These are phyloP conservation scores for Aegle marmelos DNA, from an alignment of 345 rosid genomes.

Conservation along the genomic window DNA sequence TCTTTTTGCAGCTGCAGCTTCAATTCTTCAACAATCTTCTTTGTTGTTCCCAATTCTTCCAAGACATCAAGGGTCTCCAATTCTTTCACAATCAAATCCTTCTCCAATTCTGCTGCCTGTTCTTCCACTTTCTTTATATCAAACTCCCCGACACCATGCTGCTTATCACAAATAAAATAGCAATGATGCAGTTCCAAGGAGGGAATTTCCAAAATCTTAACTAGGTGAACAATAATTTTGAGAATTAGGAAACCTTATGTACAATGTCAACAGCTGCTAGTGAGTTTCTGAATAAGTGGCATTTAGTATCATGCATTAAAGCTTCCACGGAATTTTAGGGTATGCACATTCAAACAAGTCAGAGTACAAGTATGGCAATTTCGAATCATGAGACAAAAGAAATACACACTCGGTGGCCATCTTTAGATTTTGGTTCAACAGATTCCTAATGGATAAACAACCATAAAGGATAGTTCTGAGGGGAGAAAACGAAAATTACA, in stretches of 20 bases:
- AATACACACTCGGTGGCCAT: not conserved
- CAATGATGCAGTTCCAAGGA: not conserved
- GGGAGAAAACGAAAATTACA: not conserved
- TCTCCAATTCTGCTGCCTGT: constrained; percentile 81
- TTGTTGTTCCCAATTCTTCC: constrained; percentile 84
- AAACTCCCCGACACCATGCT: constrained; percentile 55
- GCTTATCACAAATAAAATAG: constrained; percentile 3
- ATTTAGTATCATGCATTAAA: not conserved
- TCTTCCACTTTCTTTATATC: constrained; percentile 92
- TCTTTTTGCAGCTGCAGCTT: constrained; percentile 85
- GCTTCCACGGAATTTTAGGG: too few relatives aligned
- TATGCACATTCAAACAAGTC: not conserved
- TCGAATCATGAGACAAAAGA: not conserved
- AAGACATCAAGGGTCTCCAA: constrained; percentile 86
- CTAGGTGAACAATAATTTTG: not conserved
- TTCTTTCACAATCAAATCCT: constrained; percentile 91
- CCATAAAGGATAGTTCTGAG: not conserved
- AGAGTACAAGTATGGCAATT: too few relatives aligned
- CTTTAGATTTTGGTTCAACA: not conserved
- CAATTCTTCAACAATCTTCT: constrained; percentile 78
- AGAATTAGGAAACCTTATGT: not conserved
- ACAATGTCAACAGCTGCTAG: not conserved
- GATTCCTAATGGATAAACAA: not conserved
- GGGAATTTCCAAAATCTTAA: not conserved
- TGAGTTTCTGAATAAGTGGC: not conserved